These are phyloP conservation scores for Entomophthora muscae DNA, from an alignment of 371 early-diverging fungal genomes.

Conservation along the genomic window DNA sequence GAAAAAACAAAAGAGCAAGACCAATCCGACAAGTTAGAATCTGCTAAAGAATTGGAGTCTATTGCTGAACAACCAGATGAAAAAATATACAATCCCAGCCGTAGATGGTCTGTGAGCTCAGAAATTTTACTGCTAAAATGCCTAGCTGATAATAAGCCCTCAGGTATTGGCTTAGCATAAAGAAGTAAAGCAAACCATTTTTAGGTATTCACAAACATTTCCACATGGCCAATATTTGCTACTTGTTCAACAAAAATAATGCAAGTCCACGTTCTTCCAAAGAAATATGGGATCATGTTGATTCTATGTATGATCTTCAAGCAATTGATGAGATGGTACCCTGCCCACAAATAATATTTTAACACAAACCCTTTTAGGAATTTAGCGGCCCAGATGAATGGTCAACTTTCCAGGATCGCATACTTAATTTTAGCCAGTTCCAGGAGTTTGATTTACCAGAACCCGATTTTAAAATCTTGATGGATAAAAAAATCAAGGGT, in stretches of 20 bases:
- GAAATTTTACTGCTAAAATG: slow-evolving; percentile 2
- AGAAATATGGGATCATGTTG: neutral
- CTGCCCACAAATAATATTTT: neutral
- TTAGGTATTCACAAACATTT: slow-evolving; percentile 5
- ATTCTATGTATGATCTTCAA: neutral
- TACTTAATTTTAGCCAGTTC: neutral
- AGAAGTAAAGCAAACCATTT: neutral
- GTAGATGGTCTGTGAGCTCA: neutral
- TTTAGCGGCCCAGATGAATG: slow-evolving; percentile 3
- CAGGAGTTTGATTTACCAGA: neutral
- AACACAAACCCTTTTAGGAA: neutral
- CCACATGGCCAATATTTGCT: slow-evolving; percentile 4
- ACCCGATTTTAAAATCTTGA: neutral
- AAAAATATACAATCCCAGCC: neutral
- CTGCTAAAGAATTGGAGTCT: neutral
- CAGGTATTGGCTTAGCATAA: neutral
- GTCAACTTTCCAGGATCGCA: neutral
- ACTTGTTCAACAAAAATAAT: slow-evolving; percentile 5
- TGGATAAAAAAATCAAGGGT: slow-evolving; percentile 1
- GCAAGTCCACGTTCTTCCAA: neutral
- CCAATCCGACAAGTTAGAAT: neutral
- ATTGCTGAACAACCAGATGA: neutral
- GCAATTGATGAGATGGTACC: slow-evolving; percentile 1
- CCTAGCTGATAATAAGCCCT: neutral
- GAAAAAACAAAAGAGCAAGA: neutral